Evolutionary conservation across 1,284 basidiomycete genomes (phyloP).

Genomic region (Termitomyces sp.): DNA sequence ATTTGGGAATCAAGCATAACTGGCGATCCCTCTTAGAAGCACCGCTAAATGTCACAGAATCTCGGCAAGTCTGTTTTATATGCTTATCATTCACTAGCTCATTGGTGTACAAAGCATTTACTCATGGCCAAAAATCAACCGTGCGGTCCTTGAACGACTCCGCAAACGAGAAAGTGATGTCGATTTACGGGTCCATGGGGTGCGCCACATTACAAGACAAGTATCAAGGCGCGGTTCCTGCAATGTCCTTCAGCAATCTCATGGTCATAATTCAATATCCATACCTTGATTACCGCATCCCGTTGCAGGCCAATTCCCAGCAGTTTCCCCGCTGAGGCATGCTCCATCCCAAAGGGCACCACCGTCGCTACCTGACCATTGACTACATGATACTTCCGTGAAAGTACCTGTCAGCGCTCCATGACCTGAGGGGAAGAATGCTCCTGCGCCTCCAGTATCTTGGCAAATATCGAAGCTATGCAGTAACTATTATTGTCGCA

Average conservation of each 20-base stretch:
- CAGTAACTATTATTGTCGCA: neutral
- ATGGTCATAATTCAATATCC: constrained; percentile 8
- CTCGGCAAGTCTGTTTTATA: constrained; percentile 10
- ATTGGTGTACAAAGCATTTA: constrained; percentile 18
- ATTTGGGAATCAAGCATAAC: constrained; percentile 34
- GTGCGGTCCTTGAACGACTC: constrained; percentile 27
- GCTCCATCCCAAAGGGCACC: constrained; percentile 40
- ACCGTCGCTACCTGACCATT: constrained; percentile 51
- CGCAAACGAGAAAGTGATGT: constrained; percentile 10
- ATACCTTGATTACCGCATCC: constrained; percentile 53
- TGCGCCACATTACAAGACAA: neutral
- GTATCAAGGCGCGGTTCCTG: constrained; percentile 25
- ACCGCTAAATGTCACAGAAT: constrained; percentile 20
- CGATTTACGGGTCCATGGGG: neutral
- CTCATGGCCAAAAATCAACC: constrained; percentile 40
- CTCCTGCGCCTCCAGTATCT: constrained; percentile 45
- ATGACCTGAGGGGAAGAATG: constrained; percentile 54
- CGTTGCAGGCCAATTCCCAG: constrained; percentile 43
- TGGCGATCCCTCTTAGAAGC: constrained; percentile 22
- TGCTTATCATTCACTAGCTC: neutral
- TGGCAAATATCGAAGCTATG: constrained; percentile 55
- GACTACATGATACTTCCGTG: constrained; percentile 49
- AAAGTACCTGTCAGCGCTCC: constrained; percentile 48
- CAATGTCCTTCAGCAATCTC: neutral
- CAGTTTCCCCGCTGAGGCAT: constrained; percentile 44